Percentiles rank a stretch among this genome's conserved stretches.
Conservation (phyloP, 805 yeast species). For the Helenozyma baotianmanensis region DNA sequence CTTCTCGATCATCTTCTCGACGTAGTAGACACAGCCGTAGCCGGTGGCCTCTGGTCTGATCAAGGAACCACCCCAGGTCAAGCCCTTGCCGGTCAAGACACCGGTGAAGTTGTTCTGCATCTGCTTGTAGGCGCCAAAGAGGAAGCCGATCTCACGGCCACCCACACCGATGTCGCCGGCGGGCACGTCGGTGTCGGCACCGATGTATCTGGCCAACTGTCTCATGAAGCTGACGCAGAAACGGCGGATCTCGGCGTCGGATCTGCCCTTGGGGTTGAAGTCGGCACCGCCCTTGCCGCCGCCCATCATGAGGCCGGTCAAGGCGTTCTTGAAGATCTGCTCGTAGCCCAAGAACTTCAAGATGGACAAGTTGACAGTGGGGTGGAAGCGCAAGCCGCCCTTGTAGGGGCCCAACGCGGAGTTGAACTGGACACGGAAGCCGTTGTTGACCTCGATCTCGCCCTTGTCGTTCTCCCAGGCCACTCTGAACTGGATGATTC, state of each 20-base stretch:
- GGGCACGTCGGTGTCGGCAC: constrained; percentile 96
- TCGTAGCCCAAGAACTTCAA: constrained; percentile 96
- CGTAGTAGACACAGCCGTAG: constrained; percentile 94
- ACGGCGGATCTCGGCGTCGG: constrained; percentile 92
- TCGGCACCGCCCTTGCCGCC: constrained; percentile 99
- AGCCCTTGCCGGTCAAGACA: constrained; percentile 96
- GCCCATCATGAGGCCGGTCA: constrained; percentile 96
- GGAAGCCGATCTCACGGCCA: constrained; percentile 91
- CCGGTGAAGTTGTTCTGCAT: constrained; percentile 93
- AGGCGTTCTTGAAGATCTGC: constrained; percentile 97
- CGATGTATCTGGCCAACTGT: constrained; percentile 93
- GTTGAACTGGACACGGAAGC: constrained; percentile 98
- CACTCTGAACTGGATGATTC: constrained; percentile 95
- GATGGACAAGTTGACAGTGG: constrained; percentile 91
- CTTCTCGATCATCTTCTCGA: constrained; percentile 94
- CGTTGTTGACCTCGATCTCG: constrained; percentile 87
- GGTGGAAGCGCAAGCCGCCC: constrained; percentile 98
- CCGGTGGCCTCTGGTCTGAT: constrained; percentile 99
- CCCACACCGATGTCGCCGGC: constrained; percentile 99
- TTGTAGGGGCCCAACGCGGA: constrained; percentile 98
- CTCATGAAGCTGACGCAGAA: constrained; percentile 95
- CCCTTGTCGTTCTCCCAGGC: constrained; percentile 97
- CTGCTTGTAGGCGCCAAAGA: constrained; percentile 95
- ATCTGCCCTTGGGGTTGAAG: constrained; percentile 94
- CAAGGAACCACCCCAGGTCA: constrained; percentile 98